Evolutionary conservation across 2,329 filamentous ascomycete genomes (phyloP), one percentile per base, ranked within the genome.

Genomic region (Albophoma yamanashiensis): DNA sequence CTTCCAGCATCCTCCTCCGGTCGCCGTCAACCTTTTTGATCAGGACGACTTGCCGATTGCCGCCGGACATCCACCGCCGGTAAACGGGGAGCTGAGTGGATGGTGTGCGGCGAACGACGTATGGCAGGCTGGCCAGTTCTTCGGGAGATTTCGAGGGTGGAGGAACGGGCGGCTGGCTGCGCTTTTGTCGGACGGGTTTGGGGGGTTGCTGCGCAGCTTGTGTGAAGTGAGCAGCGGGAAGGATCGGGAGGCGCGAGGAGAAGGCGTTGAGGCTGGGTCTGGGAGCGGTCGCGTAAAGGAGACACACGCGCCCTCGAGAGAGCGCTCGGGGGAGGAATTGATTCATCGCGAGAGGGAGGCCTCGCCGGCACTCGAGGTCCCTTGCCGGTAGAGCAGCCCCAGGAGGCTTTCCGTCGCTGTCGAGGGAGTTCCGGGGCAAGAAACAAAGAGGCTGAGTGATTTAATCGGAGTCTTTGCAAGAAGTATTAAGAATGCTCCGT

Each of bases 1-100:
- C 88, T 42, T 81, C 73, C 62, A 83, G 79, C 64, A 97, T 71
- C 3, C 78, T 81, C 39, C 77, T 73, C 57, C 85, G 69, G 70
- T 96, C 82, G 20, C 94, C 94, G 60, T 91, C 85, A 57, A 93
- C 82, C 74, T 89, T 92, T 72, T 91, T 89, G 60, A 99, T 76
- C 60, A 84, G 74, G 6, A 93, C 95, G 67, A 89, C 75, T 67
- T 86, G 84, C 69, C 86, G 80, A 64, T 89, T 94, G 17, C 91
- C 90, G 58, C 91, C 91, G 15, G 85, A 81, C 76, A 90, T 92
- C 64, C 76, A 78, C 65, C 85, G 79, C 20, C 86, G 79, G 76
- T 97, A 99, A 53, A 97, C 82, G 31, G 91, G 86, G 3, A 94
- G 77, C 65, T 91, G 85, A 56, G 85, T 83, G 43, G 83, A 87